Evolutionary conservation across 164 flowering plant species (phyloP).

Genomic region (Magnolia kwangsiensis): DNA sequence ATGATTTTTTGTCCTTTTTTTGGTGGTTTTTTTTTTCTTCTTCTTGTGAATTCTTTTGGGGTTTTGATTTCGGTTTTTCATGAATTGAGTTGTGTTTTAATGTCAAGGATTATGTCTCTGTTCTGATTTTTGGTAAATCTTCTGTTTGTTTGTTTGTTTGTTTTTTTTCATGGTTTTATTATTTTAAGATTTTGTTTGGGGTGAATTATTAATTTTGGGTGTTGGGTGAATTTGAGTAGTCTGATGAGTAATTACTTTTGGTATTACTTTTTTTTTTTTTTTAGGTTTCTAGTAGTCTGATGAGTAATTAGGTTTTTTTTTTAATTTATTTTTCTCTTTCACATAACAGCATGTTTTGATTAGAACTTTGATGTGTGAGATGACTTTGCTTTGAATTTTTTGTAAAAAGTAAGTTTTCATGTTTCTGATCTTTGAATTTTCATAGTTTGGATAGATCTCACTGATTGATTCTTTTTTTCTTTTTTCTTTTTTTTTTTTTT

Average conservation of each 20-base stretch:
- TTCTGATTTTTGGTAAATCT: neutral
- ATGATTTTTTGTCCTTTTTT: neutral
- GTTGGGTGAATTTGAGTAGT: neutral
- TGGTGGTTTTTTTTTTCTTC: no score
- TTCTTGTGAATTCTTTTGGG: neutral
- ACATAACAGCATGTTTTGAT: neutral
- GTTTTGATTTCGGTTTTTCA: neutral
- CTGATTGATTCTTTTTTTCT: neutral
- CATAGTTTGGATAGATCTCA: neutral
- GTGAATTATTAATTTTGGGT: neutral
- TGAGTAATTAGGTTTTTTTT: neutral
- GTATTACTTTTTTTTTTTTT: neutral
- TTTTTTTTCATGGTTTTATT: no score
- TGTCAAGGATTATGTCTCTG: neutral
- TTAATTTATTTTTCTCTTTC: neutral
- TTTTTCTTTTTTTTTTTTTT: no score
- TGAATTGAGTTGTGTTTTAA: neutral
- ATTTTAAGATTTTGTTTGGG: neutral
- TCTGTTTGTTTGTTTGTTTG: no score
- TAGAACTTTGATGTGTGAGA: neutral
- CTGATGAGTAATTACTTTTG: no score
- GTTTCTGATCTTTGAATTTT: neutral
- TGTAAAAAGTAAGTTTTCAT: neutral
- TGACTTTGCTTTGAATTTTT: neutral
- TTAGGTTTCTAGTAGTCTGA: neutral